phyloP scores from a whole-genome alignment of 2,329 filamentous ascomycete genomes.

The Phialophora tarda region DNA sequence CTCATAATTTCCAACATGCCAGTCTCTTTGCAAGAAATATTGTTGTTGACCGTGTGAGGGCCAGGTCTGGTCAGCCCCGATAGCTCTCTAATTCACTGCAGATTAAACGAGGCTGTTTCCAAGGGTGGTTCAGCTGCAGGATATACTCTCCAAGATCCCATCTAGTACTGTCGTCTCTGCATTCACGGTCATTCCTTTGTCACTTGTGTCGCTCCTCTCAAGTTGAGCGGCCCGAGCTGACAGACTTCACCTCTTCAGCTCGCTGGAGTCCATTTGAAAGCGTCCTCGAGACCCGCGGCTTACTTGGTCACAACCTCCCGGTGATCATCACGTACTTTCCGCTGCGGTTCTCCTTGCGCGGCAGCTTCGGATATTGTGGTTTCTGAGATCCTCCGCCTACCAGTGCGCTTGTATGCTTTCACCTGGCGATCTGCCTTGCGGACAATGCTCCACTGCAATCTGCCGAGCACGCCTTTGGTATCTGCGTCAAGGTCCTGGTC shows the following conservation, averaged over 20 bases:
- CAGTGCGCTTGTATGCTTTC: constrained; percentile 15
- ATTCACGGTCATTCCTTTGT: too few relatives aligned
- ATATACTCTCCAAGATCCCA: not conserved
- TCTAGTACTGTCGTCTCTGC: not conserved
- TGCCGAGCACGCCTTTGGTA: constrained; percentile 2
- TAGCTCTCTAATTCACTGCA: too few relatives aligned
- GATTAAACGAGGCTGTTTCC: too few relatives aligned
- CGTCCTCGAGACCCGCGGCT: not conserved
- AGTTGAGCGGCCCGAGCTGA: too few relatives aligned
- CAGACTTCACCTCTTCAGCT: not conserved
- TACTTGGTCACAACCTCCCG: not conserved
- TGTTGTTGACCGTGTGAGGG: too few relatives aligned
- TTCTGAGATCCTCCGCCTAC: not conserved
- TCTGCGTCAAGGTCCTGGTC: not conserved
- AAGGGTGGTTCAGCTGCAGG: too few relatives aligned
- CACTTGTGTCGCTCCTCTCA: too few relatives aligned
- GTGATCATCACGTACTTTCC: not conserved
- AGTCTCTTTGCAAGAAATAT: too few relatives aligned
- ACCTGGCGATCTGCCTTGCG: constrained; percentile 17
- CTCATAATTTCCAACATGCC: too few relatives aligned
- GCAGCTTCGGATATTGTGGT: constrained; percentile 4
- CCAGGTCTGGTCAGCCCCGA: too few relatives aligned
- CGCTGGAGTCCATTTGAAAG: not conserved
- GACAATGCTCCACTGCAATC: constrained; percentile 21
- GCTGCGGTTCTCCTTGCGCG: not conserved